These are phyloP conservation scores for Hydnum rufescens DNA, from an alignment of 768 basidiomycete genomes.

Conservation along the genomic window DNA sequence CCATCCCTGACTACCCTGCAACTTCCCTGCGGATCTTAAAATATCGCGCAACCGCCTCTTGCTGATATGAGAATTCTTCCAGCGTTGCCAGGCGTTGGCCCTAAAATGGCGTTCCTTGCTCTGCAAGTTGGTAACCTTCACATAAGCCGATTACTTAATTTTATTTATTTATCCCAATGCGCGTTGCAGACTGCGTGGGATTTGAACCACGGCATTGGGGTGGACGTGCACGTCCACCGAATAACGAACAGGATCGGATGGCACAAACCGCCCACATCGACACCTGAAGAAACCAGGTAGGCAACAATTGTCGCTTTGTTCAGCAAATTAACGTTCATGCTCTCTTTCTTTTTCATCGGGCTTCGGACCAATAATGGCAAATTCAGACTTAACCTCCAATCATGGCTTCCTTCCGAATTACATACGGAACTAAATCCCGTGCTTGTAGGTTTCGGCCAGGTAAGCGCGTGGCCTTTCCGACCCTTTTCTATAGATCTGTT, in stretches of 20 bases:
- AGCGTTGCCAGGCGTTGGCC: constrained; percentile 72
- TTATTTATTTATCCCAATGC: not conserved
- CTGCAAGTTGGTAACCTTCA: constrained; percentile 30
- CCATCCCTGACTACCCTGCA: not conserved
- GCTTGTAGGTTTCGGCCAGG: constrained; percentile 76
- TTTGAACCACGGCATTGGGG: constrained; percentile 68
- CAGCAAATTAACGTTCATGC: too few species aligned
- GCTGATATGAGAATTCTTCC: not conserved
- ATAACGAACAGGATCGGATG: constrained; percentile 88
- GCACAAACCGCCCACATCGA: constrained; percentile 72
- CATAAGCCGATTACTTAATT: not conserved
- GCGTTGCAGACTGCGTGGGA: not conserved
- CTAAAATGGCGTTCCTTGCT: constrained; percentile 85
- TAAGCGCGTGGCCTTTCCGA: constrained; percentile 18
- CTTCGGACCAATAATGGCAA: too few species aligned
- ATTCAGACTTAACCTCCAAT: constrained; percentile 50
- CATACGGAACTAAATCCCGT: constrained; percentile 60
- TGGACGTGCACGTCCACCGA: constrained; percentile 89
- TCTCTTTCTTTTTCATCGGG: too few species aligned
- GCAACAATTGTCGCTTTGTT: not conserved
- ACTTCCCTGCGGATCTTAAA: too few species aligned
- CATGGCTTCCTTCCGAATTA: constrained; percentile 60
- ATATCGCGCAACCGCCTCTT: not conserved
- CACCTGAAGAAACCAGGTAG: constrained; percentile 73
- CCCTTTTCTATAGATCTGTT: not conserved